These are phyloP conservation scores for Phaeoacremonium minimum DNA, from an alignment of 2,329 filamentous ascomycete genomes.

Conservation along the genomic window DNA sequence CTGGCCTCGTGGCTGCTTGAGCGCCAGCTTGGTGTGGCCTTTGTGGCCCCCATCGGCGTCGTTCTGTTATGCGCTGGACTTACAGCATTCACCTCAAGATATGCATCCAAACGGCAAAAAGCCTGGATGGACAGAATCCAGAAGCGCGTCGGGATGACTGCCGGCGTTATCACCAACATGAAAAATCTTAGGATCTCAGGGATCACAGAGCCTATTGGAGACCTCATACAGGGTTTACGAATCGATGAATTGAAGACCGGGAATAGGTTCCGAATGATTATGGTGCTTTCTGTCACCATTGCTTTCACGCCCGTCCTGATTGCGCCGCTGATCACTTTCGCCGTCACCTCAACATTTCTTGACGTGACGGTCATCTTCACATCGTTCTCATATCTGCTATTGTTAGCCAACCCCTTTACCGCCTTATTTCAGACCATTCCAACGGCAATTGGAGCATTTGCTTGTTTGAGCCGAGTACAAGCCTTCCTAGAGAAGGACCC, in stretches of 20 bases:
- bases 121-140: constrained; percentile 24
- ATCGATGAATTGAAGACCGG: constrained; percentile 17
- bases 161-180: constrained; percentile 19
- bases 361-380: constrained; percentile 21
- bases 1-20: constrained; percentile 27
- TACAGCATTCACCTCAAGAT: constrained; percentile 11
- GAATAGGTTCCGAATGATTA: constrained; percentile 13
- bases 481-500: constrained; percentile 26
- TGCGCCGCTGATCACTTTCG: constrained; percentile 27
- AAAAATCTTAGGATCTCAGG: constrained; percentile 23
- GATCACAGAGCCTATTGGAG: constrained; percentile 17
- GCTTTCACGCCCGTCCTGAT: constrained; percentile 25
- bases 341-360: constrained; percentile 14
- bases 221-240: constrained; percentile 16
- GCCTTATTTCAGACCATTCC: constrained; percentile 27
- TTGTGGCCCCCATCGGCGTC: constrained; percentile 23
- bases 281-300: constrained; percentile 17
- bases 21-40: constrained; percentile 22
- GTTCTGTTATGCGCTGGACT: constrained; percentile 13
- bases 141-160: constrained; percentile 18
- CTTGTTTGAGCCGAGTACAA: constrained; percentile 29
- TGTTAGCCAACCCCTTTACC: constrained; percentile 25
- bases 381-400: constrained; percentile 24
- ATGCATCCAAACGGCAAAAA: constrained; percentile 17
- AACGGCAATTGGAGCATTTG: constrained; percentile 20